Evolutionary conservation across 352 stramenopile genomes (phyloP), one percentile per base, ranked within the genome.

Genomic region (Sclerospora graminicola): DNA sequence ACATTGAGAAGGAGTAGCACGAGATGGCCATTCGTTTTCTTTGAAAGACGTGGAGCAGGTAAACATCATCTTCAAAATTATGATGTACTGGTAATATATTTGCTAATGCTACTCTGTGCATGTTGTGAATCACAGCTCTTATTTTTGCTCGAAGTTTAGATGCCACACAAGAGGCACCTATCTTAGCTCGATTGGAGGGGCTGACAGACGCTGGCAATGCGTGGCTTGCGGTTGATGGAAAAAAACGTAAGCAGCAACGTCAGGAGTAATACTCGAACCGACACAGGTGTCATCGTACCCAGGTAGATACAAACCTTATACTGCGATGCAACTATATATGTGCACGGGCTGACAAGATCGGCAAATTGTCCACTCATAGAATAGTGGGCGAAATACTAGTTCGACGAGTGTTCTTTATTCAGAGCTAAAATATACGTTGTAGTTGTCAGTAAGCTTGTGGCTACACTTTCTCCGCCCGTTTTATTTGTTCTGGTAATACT

Each of bases 11-110:
- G 8, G 81, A 93, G 0, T 76, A 76, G 0, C 79, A 85, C 41
- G 81, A 90, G 44, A 76, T 78, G 20, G 81, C 76, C 8, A 84
- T 87, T 41, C 63, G 69, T 32, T 90, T 83, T 45, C 44, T 93
- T 41, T 59, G 67, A 10, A 89, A 88, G 58, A 93, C 34, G 70
- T 90, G 24, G 76, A 93, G 44, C 81, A 93, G 76, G 81, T 93
- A 54, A 23, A 56, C 23, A 14, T 41, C 23, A 23, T 15, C 35
- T n/a, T 50, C 8, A 28, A n/a, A n/a, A n/a, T n/a, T n/a, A n/a
- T n/a, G 35, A 13, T 15, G 16, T 3, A 2, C 1, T 15, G 15
- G 19, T 2, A 36, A 14, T n/a, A 43, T 7, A 18, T 35, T 18
- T 35, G 8, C 21, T 46, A 45, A 45, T 15, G 45, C 30, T 43